Evolutionary conservation across 2,329 filamentous ascomycete genomes (phyloP).

Genomic region (Phialophora tarda): DNA sequence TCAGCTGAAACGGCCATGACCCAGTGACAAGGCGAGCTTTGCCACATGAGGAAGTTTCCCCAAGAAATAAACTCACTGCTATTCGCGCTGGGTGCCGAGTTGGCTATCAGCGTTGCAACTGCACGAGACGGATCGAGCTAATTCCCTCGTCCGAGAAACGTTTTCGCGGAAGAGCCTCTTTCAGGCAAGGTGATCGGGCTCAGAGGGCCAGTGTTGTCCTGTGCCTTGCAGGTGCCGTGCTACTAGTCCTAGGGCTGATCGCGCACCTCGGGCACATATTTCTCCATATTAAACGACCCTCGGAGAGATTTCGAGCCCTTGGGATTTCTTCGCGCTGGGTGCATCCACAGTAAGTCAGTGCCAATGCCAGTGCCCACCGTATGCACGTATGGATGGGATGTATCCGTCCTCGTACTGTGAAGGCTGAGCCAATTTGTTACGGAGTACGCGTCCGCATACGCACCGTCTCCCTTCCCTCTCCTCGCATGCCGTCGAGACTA

Average conservation of each 20-base stretch:
- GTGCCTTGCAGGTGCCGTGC: conserved; percentile 21
- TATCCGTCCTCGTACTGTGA: not conserved
- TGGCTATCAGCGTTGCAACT: too few relatives aligned
- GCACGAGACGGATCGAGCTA: too few relatives aligned
- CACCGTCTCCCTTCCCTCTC: not conserved
- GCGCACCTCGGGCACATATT: not conserved
- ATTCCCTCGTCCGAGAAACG: too few relatives aligned
- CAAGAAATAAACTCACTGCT: not conserved
- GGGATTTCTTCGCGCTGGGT: not conserved
- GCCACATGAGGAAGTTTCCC: conserved; percentile 5
- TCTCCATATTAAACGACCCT: conserved; percentile 6
- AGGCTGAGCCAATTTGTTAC: not conserved
- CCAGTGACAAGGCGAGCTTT: conserved; percentile 4
- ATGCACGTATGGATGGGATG: not conserved
- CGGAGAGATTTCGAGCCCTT: not conserved
- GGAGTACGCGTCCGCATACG: not conserved
- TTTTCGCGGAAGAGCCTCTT: conserved; percentile 4
- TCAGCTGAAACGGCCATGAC: conserved; percentile 5
- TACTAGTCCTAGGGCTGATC: not conserved
- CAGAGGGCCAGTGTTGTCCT: not conserved
- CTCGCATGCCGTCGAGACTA: not conserved
- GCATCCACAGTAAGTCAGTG: too few relatives aligned
- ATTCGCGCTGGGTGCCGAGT: too few relatives aligned
- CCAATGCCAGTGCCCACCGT: too few relatives aligned
- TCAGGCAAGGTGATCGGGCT: not conserved